Percentiles rank a stretch among this genome's conserved stretches.
Evolutionary conservation across 306 rosid species (phyloP).

Genomic region (Fagus sylvatica): DNA sequence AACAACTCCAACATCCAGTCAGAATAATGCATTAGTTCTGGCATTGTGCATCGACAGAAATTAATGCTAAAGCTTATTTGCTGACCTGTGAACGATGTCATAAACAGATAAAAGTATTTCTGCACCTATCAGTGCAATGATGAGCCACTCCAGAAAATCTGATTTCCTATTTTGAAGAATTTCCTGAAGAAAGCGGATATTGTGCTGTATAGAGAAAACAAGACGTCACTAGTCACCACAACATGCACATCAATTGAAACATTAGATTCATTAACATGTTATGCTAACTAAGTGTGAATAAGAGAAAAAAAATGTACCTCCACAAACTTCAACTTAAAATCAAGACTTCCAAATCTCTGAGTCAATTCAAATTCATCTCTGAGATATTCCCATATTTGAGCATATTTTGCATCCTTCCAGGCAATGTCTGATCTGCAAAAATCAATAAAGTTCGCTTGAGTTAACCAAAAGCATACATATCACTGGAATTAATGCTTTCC

Average conservation of each 20-base stretch:
- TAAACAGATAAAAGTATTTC: conserved; percentile 87
- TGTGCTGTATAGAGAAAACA: conserved; percentile 59
- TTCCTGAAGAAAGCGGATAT: conserved; percentile 95
- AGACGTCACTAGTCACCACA: not conserved
- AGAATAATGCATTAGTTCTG: not conserved
- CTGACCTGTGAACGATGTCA: conserved; percentile 78
- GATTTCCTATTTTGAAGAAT: conserved; percentile 96
- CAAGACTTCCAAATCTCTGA: conserved; percentile 93
- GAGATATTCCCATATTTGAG: conserved; percentile 99
- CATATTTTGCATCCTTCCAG: conserved; percentile 99
- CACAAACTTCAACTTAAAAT: conserved; percentile 96
- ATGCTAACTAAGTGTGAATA: not conserved
- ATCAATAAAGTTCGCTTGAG: conserved; percentile 5
- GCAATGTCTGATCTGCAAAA: conserved; percentile 90
- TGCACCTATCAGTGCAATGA: conserved; percentile 88
- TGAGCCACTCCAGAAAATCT: conserved; percentile 94
- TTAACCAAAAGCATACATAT: not conserved
- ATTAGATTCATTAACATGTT: not conserved
- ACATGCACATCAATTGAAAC: conserved; percentile 5
- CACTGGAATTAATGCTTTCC: not conserved
- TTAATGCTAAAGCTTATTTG: conserved; percentile 48
- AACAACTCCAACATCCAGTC: too few species aligned
- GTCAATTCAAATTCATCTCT: conserved; percentile 93
- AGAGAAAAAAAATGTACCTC: conserved; percentile 59
- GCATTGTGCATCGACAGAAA: conserved; percentile 4